A percentile compares a stretch with the other conserved stretches of the same genome.
Evolutionary conservation across 2,329 filamentous ascomycete genomes (phyloP).

Genomic region (Trichoderma koningii): DNA sequence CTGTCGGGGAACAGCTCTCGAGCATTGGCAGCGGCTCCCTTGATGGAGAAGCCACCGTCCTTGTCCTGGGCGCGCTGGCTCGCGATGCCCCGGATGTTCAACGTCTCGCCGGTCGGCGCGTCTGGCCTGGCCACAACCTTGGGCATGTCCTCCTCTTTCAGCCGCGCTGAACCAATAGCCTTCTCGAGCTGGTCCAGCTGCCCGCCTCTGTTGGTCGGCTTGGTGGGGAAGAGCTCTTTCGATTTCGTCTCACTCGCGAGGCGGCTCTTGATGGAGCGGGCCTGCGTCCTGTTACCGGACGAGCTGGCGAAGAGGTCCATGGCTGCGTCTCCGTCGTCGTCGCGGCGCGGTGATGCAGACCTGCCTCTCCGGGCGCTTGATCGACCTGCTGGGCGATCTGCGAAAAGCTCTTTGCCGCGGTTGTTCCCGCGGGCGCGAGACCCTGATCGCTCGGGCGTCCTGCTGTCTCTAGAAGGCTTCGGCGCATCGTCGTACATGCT

Average conservation of each 20-base stretch:
- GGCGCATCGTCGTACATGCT: conserved; percentile 79
- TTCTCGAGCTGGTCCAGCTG: conserved; percentile 45
- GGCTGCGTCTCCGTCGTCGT: conserved; percentile 46
- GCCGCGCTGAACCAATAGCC: conserved; percentile 43
- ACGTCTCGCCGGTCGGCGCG: conserved; percentile 46
- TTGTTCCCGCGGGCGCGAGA: conserved; percentile 44
- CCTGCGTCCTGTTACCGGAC: conserved; percentile 39
- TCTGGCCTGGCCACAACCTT: conserved; percentile 60
- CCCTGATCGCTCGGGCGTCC: conserved; percentile 36
- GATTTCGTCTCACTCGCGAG: conserved; percentile 37
- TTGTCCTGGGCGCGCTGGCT: conserved; percentile 44
- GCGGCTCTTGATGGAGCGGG: conserved; percentile 41
- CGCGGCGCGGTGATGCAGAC: conserved; percentile 55
- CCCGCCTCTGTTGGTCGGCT: conserved; percentile 33
- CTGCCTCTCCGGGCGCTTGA: conserved; percentile 39
- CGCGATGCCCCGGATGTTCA: conserved; percentile 64
- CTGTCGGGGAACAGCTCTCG: conserved; percentile 72
- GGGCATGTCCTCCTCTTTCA: conserved; percentile 47
- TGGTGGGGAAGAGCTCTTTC: conserved; percentile 47
- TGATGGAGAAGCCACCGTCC: conserved; percentile 63
- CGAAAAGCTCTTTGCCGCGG: conserved; percentile 65
- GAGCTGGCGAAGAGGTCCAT: conserved; percentile 41
- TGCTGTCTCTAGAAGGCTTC: conserved; percentile 35
- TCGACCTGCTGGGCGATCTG: conserved; percentile 42
- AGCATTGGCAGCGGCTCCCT: conserved; percentile 57